phyloP scores from a whole-genome alignment of 1,139 yeast genomes.

The Scheffersomyces stambukii region DNA sequence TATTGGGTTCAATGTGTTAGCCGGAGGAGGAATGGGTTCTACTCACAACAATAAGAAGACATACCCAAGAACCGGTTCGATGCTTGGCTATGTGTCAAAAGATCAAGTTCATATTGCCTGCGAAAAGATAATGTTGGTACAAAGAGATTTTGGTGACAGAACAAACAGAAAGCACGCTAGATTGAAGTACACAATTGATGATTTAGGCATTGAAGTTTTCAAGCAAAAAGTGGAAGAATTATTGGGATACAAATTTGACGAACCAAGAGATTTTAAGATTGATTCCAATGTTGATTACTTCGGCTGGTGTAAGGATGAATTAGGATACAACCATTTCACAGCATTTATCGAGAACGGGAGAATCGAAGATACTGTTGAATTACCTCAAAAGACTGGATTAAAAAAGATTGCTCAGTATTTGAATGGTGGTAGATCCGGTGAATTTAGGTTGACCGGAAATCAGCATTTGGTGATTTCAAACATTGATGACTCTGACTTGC shows the following conservation, averaged over 20 bases:
- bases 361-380: constrained; percentile 86
- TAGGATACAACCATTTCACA: constrained; percentile 84
- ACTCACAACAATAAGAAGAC: constrained; percentile 97
- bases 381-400: constrained; percentile 88
- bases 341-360: constrained; percentile 96
- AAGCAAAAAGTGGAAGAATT: constrained; percentile 77
- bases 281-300: constrained; percentile 87
- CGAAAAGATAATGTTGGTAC: constrained; percentile 90
- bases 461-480: constrained; percentile 83
- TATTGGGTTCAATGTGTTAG: constrained; percentile 80
- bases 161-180: constrained; percentile 96
- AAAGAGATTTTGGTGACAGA: constrained; percentile 95
- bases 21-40: constrained; percentile 99
- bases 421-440: constrained; percentile 55
- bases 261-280: constrained; percentile 68
- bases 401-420: constrained; percentile 71
- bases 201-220: constrained; percentile 80
- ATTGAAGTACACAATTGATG: constrained; percentile 94
- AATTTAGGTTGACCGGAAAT: constrained; percentile 92
- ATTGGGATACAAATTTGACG: constrained; percentile 72
- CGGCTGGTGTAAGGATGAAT: constrained; percentile 93
- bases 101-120: constrained; percentile 75
- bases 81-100: constrained; percentile 69
- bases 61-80: constrained; percentile 89
- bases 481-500: constrained; percentile 65